Percentiles rank a stretch among this genome's conserved stretches.
These are phyloP conservation scores for Volvox carteri DNA, from an alignment of 163 green algal genomes.

Conservation along the genomic window DNA sequence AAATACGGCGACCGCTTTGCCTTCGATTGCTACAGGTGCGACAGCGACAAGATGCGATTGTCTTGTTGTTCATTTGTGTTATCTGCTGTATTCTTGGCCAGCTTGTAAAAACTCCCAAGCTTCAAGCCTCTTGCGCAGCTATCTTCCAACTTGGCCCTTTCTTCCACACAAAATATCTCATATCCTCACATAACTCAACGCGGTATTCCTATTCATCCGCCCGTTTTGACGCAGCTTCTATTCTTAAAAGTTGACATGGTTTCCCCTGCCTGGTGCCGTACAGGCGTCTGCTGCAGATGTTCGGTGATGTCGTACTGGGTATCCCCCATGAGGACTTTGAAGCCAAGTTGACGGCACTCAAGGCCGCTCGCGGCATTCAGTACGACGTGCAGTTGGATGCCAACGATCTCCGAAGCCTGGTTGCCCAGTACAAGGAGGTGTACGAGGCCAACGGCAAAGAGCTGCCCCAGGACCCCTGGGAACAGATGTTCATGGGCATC, in stretches of 20 bases:
- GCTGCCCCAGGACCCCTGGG: slow-evolving; percentile 86
- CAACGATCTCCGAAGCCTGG: slow-evolving; percentile 80
- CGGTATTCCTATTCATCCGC: no score
- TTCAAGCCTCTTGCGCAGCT: no score
- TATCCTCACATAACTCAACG: no score
- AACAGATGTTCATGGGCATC: slow-evolving; percentile 83
- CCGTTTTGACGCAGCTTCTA: no score
- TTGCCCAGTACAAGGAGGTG: slow-evolving; percentile 82
- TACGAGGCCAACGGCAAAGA: slow-evolving; percentile 56
- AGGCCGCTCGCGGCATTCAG: slow-evolving; percentile 60
- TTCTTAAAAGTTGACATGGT: no score
- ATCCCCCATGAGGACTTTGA: slow-evolving; percentile 86
- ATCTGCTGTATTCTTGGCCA: no score
- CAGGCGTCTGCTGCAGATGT: slow-evolving; percentile 86
- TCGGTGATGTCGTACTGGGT: slow-evolving; percentile 86
- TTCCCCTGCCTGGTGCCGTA: slow-evolving; percentile 5
- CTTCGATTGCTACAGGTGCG: slow-evolving; percentile 52
- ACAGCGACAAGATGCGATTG: neutral
- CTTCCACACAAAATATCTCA: no score
- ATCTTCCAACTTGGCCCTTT: no score
- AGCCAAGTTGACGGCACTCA: slow-evolving; percentile 64
- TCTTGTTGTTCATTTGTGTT: no score
- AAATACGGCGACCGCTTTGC: slow-evolving; percentile 78
- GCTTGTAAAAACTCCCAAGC: no score
- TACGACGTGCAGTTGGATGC: slow-evolving; percentile 77